phyloP scores from a whole-genome alignment of 2,329 filamentous ascomycete genomes.

The Mycogone perniciosa region DNA sequence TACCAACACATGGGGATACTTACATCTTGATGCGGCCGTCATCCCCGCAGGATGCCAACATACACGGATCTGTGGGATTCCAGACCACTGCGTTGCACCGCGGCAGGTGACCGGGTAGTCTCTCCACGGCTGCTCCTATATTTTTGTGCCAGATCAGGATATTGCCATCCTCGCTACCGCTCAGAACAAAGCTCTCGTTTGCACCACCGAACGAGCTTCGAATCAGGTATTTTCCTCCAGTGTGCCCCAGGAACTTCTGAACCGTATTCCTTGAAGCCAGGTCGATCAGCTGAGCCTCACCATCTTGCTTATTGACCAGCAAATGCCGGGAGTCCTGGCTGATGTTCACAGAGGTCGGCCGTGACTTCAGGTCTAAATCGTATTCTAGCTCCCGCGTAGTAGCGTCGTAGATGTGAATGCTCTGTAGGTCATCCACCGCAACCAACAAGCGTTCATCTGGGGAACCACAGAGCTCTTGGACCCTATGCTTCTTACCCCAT shows the following conservation, averaged over 20 bases:
- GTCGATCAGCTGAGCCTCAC: slow-evolving; percentile 72
- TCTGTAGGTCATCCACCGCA: slow-evolving; percentile 63
- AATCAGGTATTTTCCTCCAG: slow-evolving; percentile 71
- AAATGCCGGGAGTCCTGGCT: slow-evolving; percentile 75
- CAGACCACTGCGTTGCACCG: slow-evolving; percentile 85
- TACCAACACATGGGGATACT: slow-evolving; percentile 30
- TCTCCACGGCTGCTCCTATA: slow-evolving; percentile 68
- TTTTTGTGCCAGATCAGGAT: slow-evolving; percentile 90
- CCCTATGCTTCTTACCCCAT: slow-evolving; percentile 65
- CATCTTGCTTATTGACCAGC: slow-evolving; percentile 74
- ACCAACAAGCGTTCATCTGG: slow-evolving; percentile 74
- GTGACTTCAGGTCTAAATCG: slow-evolving; percentile 57
- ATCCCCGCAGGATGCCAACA: slow-evolving; percentile 90
- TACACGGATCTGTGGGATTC: slow-evolving; percentile 74
- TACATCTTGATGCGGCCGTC: slow-evolving; percentile 82
- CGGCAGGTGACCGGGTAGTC: slow-evolving; percentile 64
- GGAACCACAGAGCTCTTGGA: slow-evolving; percentile 81
- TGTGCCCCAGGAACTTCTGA: slow-evolving; percentile 68
- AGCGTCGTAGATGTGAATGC: slow-evolving; percentile 78
- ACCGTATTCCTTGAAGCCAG: slow-evolving; percentile 65
- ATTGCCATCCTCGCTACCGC: slow-evolving; percentile 74
- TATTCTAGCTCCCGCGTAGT: slow-evolving; percentile 67
- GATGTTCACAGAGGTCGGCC: slow-evolving; percentile 73
- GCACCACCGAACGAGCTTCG: slow-evolving; percentile 81
- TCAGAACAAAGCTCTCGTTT: slow-evolving; percentile 83